Base-by-base conservation (phyloP, 1,139 yeast genomes). In the Suhomyces maxii region DNA sequence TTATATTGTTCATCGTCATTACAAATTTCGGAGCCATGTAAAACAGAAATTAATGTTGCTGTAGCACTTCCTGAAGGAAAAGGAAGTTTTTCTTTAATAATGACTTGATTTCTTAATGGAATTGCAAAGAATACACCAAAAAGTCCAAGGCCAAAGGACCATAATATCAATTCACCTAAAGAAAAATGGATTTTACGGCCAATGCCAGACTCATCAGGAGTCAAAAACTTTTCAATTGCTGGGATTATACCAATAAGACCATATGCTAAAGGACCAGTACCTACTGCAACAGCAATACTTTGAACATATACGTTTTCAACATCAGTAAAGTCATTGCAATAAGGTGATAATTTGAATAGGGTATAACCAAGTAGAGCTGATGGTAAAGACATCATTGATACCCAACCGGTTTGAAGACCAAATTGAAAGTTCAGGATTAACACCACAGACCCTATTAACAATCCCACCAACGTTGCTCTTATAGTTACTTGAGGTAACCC, bases 391-490 rank as follows among this genome's bases (percentile, higher is more conserved):
- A 93, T 93, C 99, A 93, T 93, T 8, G 97, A 89, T 2, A 93
- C 97, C 99, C 99, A 93, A 1, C 99, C 99, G 0, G 97, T 91
- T 61, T 93, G 99, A 28, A 93, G 73, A 1, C 99, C 99, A 64
- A 93, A 93, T 61, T 91, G 98, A 69, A 93, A 93, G 64, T 93
- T 93, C 3, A 97, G 89, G 23, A 90, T 71, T 34, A 91, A 72
- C 28, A 91, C 91, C 30, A 91, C 67, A 0, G 96, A 79, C 0
- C 98, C 97, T 10, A 90, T 88, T 2, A 72, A 54, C 30, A 90
- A 65, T 0, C 97, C 97, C 0, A 84, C 87, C 0, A 83, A 36
- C 0, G 90, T 83, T 1, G 93, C 84, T 46, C 96, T 67, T 1
- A 82, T 53, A 0, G 97, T 89, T 3, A 86, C 79, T 60, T 89